Base-by-base conservation (phyloP, 2,329 filamentous ascomycete species). In the Parasarocladium wereldwijsianum region DNA sequence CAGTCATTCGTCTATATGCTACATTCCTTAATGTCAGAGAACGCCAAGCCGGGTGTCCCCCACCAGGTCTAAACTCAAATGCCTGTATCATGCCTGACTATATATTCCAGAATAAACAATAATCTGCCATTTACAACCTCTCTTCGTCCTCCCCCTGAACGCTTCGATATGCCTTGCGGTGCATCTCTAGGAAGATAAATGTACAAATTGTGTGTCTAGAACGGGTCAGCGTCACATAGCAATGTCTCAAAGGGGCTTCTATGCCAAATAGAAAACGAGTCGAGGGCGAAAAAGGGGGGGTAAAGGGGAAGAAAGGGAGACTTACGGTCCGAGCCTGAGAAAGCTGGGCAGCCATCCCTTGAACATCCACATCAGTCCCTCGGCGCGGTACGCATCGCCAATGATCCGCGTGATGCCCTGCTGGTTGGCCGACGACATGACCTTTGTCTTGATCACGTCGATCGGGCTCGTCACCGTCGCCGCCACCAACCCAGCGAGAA, bases 291-390 rank as follows among this genome's bases (percentile, higher is more conserved):
- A n/a, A n/a, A n/a, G n/a, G n/a, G n/a, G n/a, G n/a, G n/a, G 11
- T 15, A 19, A 17, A 17, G 8, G n/a, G 12, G 27, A 3, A 19
- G 11, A 18, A 26, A 32, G 21, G 17, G 26, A 24, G 16, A 64
- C 67, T 55, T 53, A 72, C 62, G 72, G 72, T 44, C 72, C 72
- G 29, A 78, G 54, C 35, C 73, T 56, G 38, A 76, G 57, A 46
- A 77, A 77, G 41, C 69, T 73, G n/a, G 84, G 84, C 26, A 86
- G 73, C 82, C 83, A 92, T 36, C 84, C 84, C 52, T 82, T 81
- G 56, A 92, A 92, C 67, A 87, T 76, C 84, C 84, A 93, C 25
- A 65, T 55, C 29, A 81, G 50, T 2, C 84, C 84, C 46, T 92
- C 81, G 12, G 67, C 58, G 32, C 60, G 65, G 39, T 75, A 80